Evolutionary conservation across 1,284 basidiomycete species (phyloP), one percentile per base, ranked within the genome.

Genomic region (Leucoagaricus sp.): DNA sequence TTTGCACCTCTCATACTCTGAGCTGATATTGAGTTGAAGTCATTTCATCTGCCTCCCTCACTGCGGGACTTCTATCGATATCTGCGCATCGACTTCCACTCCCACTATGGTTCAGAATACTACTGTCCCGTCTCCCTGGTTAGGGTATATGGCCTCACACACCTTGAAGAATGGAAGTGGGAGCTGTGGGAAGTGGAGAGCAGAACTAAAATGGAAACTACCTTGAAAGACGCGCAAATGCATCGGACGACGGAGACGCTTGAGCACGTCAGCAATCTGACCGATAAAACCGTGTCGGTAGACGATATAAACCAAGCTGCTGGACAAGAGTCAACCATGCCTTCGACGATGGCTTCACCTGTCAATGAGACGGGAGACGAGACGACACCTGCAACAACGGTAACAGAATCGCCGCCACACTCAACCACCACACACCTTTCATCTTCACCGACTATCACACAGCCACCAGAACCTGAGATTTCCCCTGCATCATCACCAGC

Each of bases 141-240:
- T 26, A 87, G 95, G 29, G 94, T 98, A 1, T 98, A 96, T 64
- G 96, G 97, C 2, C 85, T 98, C 61, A 98, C 96, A 10, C 95
- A 98, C 75, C 87, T 98, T 64, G 96, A 99, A 64, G 89, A 96
- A 63, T 98, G 91, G 84, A 93, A 96, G 64, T 91, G 92, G 86
- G 93, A 94, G 59, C 83, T 84, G 26, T 91, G 89, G 84, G 82
- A 89, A 64, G 76, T 75, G 4, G 85, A 88, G 65, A 85, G 84
- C 60, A 75, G 72, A 42, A 78, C 77, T 0, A 79, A 77, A 55
- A 73, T 72, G 49, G 72, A 74, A 34, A 71, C 72, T 33, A 19
- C 55, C 21, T 57, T 61, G 41, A 63, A 63, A 46, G 61, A 55
- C 7, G 25, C 51, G 12, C 54, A 33, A 38, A 41, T 61, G 19